Evolutionary conservation across 2,329 filamentous ascomycete species (phyloP), one percentile per base, ranked within the genome.

Genomic region (Calonectria pauciramosa): DNA sequence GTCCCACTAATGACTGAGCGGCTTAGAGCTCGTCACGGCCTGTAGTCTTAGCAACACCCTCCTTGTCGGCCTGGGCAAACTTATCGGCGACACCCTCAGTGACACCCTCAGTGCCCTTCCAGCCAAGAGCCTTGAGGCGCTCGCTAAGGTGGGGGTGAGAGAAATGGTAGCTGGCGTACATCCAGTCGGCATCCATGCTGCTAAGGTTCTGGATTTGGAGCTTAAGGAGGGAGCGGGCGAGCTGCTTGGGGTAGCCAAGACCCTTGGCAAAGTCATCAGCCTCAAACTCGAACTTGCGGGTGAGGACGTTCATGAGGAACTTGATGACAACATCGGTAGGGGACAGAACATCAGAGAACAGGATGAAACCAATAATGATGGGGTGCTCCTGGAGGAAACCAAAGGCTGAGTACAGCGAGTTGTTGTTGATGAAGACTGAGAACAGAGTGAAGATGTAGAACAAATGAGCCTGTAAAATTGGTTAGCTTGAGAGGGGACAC

Each of bases 121-220:
- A 99, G 78, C 95, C 93, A 75, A 99, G 90, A 1, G 96, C 97
- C 85, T 94, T 95, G 81, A 99, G 90, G 82, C 97, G 93, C 90
- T 99, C 97, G 1, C 96, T 94, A 79, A 99, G 89, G 79, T 99
- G 98, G 1, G 97, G 97, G 87, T 99, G 97, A 30, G 96, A 98
- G 90, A 97, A 98, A 88, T 99, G 96, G 89, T 99, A 99, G 87
- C 94, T 97, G 69, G 97, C 97, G 86, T 98, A 99, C 91, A 98
- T 93, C 94, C 95, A 98, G 87, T 99, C 97, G 34, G 97, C 97
- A 82, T 99, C 97, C 96, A 99, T 99, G 75, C 95, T 97, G 86
- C 95, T 98, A 79, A 99, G 90, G 84, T 99, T 99, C 89, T 99
- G 96, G 82, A 98, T 95, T 87, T 99, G 97, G 68, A 99, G 94